Conservation (phyloP, 352 stramenopile genomes). For the Pythium dissotocum region DNA sequence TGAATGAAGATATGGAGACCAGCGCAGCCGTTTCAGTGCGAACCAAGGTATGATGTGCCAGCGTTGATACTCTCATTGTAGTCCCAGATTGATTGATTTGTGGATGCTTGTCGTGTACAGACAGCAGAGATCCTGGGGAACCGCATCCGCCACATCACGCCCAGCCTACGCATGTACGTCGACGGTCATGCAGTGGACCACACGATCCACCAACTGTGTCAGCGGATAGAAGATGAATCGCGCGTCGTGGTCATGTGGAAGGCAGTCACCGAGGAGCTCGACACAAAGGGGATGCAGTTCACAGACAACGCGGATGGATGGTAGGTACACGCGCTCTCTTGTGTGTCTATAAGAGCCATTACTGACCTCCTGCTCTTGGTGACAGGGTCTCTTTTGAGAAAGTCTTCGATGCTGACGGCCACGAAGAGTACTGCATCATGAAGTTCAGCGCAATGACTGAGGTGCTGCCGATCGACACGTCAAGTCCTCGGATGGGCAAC, state of each 20-base stretch:
- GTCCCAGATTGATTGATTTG: too few relatives aligned
- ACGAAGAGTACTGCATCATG: slow-evolving; percentile 7
- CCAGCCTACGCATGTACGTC: slow-evolving; percentile 2
- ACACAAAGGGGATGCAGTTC: slow-evolving; percentile 2
- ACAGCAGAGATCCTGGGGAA: slow-evolving; percentile 12
- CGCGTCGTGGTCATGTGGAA: slow-evolving; percentile 26
- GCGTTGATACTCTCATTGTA: too few relatives aligned
- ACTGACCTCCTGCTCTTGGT: too few relatives aligned
- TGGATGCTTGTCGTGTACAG: slow-evolving; percentile 1
- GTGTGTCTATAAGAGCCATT: background rate
- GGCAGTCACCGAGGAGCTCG: slow-evolving; percentile 10
- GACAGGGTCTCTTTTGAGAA: slow-evolving; percentile 22
- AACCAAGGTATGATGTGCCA: too few relatives aligned
- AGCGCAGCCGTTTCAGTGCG: background rate
- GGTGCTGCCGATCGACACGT: slow-evolving; percentile 10
- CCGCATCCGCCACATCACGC: slow-evolving; percentile 13
- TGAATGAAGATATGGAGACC: slow-evolving; percentile 1
- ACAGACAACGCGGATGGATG: slow-evolving; percentile 19
- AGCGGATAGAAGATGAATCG: slow-evolving; percentile 15
- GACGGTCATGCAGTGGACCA: slow-evolving; percentile 1
- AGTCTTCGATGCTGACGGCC: background rate
- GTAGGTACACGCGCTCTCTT: background rate
- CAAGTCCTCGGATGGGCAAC: background rate
- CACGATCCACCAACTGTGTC: slow-evolving; percentile 11
- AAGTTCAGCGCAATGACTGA: slow-evolving; percentile 24